Conservation (phyloP, 768 basidiomycete species). For the Termitomyces sp. region DNA sequence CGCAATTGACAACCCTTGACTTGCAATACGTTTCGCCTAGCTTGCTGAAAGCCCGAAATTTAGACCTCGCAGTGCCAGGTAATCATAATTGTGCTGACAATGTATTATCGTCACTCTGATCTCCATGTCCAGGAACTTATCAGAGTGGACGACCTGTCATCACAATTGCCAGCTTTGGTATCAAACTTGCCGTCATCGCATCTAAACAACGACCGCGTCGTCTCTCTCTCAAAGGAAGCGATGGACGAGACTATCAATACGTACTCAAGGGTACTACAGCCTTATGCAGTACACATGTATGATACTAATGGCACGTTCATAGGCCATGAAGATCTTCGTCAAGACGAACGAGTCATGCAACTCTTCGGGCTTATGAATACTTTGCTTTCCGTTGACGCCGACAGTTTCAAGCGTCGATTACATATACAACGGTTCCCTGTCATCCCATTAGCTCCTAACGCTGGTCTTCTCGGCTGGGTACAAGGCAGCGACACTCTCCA, state of each 20-base stretch:
- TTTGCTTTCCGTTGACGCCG: slow-evolving; percentile 84
- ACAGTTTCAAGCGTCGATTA: slow-evolving; percentile 92
- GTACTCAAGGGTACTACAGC: slow-evolving; percentile 67
- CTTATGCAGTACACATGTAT: not conserved
- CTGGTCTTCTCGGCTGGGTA: slow-evolving; percentile 93
- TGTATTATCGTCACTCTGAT: not conserved
- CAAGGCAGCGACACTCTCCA: slow-evolving; percentile 94
- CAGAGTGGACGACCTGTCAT: slow-evolving; percentile 82
- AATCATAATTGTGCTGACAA: slow-evolving; percentile 1
- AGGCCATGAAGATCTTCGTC: slow-evolving; percentile 98
- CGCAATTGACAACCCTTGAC: slow-evolving; percentile 83
- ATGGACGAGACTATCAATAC: slow-evolving; percentile 92
- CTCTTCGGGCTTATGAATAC: slow-evolving; percentile 97
- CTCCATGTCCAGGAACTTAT: slow-evolving; percentile 64
- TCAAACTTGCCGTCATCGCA: slow-evolving; percentile 88
- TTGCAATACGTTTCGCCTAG: slow-evolving; percentile 96
- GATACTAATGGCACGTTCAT: not conserved
- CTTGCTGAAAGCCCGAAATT: slow-evolving; percentile 79
- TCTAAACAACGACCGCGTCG: slow-evolving; percentile 96
- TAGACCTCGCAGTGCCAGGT: slow-evolving; percentile 97
- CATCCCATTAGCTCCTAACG: slow-evolving; percentile 93
- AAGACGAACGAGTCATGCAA: slow-evolving; percentile 99
- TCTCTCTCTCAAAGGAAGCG: slow-evolving; percentile 79
- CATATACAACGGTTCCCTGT: slow-evolving; percentile 92
- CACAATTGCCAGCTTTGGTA: slow-evolving; percentile 76